These are phyloP conservation scores for Mortierella alpina DNA, from an alignment of 192 early-diverging fungal species.

Conservation along the genomic window DNA sequence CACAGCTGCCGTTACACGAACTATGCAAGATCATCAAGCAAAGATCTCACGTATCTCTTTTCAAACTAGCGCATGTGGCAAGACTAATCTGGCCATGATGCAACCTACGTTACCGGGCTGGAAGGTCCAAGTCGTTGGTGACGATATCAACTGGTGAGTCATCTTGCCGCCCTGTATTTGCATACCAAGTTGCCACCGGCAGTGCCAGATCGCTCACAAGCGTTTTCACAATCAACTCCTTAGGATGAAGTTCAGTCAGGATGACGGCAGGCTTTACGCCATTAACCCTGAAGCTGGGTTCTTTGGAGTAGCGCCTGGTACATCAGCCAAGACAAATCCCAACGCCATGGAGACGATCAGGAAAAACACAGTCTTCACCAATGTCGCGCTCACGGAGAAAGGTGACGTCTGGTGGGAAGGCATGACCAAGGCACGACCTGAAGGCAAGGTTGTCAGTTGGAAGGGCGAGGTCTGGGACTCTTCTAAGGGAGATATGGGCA, in stretches of 20 bases:
- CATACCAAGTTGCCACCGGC: neutral
- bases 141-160: constrained; percentile 49
- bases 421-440: constrained; percentile 41
- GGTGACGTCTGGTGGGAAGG: constrained; percentile 55
- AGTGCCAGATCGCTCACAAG: no score
- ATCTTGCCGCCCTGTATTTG: neutral
- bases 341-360: constrained; percentile 48
- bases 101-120: constrained; percentile 48
- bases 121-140: constrained; percentile 50
- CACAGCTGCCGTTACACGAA: neutral
- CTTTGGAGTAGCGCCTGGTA: constrained; percentile 55
- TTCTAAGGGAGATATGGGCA: constrained; percentile 43
- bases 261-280: constrained; percentile 45
- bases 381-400: constrained; percentile 35
- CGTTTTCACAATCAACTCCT: no score
- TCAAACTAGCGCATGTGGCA: constrained; percentile 41
- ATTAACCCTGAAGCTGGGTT: constrained; percentile 55
- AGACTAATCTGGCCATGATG: constrained; percentile 52
- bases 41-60: neutral
- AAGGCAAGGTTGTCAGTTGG: constrained; percentile 46
- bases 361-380: constrained; percentile 45
- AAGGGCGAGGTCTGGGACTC: constrained; percentile 43
- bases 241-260: constrained; percentile 48
- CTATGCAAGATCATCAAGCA: neutral
- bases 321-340: constrained; percentile 47